Evolutionary conservation across 2,329 filamentous ascomycete species (phyloP), one percentile per base, ranked within the genome.

Genomic region (Phoma herbarum): DNA sequence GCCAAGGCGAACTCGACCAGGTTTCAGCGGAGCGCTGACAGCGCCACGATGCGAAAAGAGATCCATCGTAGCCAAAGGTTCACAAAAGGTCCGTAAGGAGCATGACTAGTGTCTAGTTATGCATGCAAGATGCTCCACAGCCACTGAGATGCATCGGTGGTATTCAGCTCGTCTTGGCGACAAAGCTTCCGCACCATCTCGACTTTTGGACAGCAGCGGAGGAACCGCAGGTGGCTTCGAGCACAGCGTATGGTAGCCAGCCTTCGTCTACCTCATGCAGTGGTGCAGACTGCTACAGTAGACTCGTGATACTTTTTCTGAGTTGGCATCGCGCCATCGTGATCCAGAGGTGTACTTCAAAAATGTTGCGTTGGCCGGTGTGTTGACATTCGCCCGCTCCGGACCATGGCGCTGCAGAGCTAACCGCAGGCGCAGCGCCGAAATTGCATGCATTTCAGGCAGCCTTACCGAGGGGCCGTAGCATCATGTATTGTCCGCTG

Each of bases 1-100:
- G 57, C 54, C 57, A 56, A 61, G 60, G 22, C 25, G 44, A 28
- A 47, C 47, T 55, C 39, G 52, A 41, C 50, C 49, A 39, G 50
- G 39, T 59, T 56, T 48, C 57, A 55, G 52, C 52, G 42, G 20
- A 42, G 37, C 18, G 23, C 29, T 43, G 29, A 39, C 46, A 35
- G 37, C 51, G 52, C 52, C 57, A 55, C 57, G 31, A 47, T 51
- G 23, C 57, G 41, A 31, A n/a, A 52, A 29, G 20, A 41, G 31
- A 52, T 43, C 33, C 46, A 48, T 37, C n/a, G 28, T 35, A 56
- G 47, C 57, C 42, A 52, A 11, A 49, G 42, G 29, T 25, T 37
- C 33, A 52, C 11, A 54, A 9, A 47, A 16, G 42, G 42, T 23
- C 42, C 57, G 50, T 28, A 46, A 29, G 23, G 23, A 49, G 25